Conservation (phyloP, 257 asterid genomes). For the Solanum pennellii region DNA sequence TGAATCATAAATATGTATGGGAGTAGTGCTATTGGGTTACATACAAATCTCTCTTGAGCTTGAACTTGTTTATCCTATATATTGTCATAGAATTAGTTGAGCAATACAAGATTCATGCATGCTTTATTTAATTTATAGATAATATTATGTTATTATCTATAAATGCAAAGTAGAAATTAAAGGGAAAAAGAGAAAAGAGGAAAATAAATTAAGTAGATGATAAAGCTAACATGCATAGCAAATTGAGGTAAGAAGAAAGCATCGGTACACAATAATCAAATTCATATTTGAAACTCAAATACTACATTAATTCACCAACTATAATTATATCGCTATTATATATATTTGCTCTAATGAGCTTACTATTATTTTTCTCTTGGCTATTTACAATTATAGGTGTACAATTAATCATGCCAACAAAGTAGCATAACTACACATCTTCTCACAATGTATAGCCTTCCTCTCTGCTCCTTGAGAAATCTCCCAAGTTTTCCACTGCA, state of each 20-base stretch:
- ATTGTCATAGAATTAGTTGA: not conserved
- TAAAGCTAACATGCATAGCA: not conserved
- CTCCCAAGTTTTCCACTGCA: slow-evolving; percentile 46
- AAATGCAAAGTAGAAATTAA: not conserved
- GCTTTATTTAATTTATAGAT: not conserved
- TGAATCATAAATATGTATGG: not conserved
- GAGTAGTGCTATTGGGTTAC: not conserved
- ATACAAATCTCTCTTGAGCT: not conserved
- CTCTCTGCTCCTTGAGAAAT: slow-evolving; percentile 56
- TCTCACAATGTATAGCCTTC: slow-evolving; percentile 51
- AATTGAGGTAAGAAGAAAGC: not conserved
- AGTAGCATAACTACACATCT: slow-evolving; percentile 80
- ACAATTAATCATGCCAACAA: slow-evolving; percentile 55
- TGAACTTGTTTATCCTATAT: not conserved
- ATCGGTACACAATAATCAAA: not conserved
- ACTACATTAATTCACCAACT: not conserved
- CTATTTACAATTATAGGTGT: slow-evolving; percentile 9
- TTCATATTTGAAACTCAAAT: not conserved
- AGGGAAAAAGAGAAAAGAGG: not conserved
- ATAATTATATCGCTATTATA: too few relatives aligned
- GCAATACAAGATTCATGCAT: not conserved
- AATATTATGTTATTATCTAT: not conserved
- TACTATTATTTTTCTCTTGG: not conserved
- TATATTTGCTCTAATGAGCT: too few relatives aligned
- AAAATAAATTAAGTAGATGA: not conserved